phyloP scores from a whole-genome alignment of 495 filamentous ascomycete genomes.

The Penicillium daleae region DNA sequence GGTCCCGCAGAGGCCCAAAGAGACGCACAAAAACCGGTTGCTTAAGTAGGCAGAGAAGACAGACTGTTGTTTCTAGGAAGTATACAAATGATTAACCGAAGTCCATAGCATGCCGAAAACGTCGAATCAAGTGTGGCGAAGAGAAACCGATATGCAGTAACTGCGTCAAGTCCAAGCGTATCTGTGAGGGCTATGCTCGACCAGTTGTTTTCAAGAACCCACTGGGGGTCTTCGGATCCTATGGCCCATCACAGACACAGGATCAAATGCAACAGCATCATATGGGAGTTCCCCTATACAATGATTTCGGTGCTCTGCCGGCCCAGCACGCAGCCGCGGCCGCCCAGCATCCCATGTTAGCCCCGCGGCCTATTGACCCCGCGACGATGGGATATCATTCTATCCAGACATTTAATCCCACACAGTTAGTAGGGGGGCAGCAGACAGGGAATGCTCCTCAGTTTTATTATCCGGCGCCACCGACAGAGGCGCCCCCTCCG shows the following conservation, averaged over 20 bases:
- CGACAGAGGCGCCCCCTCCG: constrained; percentile 11
- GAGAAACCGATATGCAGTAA: constrained; percentile 89
- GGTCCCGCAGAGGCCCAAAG: constrained; percentile 36
- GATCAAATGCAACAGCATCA: constrained; percentile 30
- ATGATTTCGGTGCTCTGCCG: constrained; percentile 25
- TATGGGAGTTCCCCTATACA: constrained; percentile 25
- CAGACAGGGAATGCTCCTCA: constrained; percentile 12
- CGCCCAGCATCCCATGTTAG: constrained; percentile 40
- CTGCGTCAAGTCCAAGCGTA: constrained; percentile 91
- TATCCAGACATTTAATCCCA: constrained; percentile 1
- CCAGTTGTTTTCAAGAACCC: constrained; percentile 92
- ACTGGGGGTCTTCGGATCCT: constrained; percentile 59
- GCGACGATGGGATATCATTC: constrained; percentile 19
- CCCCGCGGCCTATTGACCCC: constrained; percentile 34
- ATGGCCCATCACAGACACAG: constrained; percentile 31
- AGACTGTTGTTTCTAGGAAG: background rate
- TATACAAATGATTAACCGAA: constrained; percentile 19
- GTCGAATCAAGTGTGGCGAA: constrained; percentile 97
- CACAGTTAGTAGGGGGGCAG: background rate
- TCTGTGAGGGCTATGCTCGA: constrained; percentile 94
- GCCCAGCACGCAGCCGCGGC: constrained; percentile 37
- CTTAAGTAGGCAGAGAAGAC: constrained; percentile 67
- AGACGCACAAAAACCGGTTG: constrained; percentile 97
- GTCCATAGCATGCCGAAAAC: constrained; percentile 79
- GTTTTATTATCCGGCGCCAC: constrained; percentile 29